These are phyloP conservation scores for Thalassia testudinum DNA, from an alignment of 116 monocot genomes.

Conservation along the genomic window DNA sequence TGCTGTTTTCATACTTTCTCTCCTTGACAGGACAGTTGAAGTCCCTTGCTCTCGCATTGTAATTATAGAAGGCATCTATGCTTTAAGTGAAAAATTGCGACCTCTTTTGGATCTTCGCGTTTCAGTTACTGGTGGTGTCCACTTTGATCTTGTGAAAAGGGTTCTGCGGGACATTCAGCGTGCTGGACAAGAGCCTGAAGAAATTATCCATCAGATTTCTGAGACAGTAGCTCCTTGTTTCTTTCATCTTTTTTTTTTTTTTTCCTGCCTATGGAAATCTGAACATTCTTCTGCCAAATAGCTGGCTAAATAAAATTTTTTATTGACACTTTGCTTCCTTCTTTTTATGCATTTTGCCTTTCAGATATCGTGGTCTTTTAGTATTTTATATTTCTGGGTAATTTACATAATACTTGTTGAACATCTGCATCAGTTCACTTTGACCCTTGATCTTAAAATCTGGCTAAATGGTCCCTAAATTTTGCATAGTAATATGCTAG, in stretches of 20 bases:
- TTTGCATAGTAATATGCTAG: too few relatives aligned
- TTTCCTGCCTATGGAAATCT: background rate
- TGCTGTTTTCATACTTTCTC: background rate
- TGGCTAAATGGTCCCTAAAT: too few relatives aligned
- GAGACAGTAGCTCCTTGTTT: constrained; percentile 56
- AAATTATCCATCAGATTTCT: constrained; percentile 96
- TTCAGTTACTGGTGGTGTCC: constrained; percentile 99
- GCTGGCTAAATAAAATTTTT: too few relatives aligned
- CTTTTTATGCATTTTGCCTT: background rate
- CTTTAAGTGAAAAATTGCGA: constrained; percentile 82
- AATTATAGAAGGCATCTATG: constrained; percentile 98
- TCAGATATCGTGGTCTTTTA: too few relatives aligned
- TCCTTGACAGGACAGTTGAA: constrained; percentile 48
- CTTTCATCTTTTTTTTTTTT: background rate
- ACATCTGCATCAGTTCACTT: too few relatives aligned
- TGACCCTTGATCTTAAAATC: too few relatives aligned
- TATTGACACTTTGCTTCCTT: background rate
- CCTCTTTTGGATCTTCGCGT: constrained; percentile 80
- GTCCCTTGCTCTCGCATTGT: constrained; percentile 83
- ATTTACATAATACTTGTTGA: too few relatives aligned
- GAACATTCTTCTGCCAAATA: too few relatives aligned
- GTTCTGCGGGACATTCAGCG: constrained; percentile 97
- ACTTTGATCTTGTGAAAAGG: constrained; percentile 98
- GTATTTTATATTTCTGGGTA: too few relatives aligned
- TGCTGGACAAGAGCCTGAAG: constrained; percentile 98